These are phyloP conservation scores for Chalciporus piperatus DNA, from an alignment of 768 basidiomycete genomes.

Conservation along the genomic window DNA sequence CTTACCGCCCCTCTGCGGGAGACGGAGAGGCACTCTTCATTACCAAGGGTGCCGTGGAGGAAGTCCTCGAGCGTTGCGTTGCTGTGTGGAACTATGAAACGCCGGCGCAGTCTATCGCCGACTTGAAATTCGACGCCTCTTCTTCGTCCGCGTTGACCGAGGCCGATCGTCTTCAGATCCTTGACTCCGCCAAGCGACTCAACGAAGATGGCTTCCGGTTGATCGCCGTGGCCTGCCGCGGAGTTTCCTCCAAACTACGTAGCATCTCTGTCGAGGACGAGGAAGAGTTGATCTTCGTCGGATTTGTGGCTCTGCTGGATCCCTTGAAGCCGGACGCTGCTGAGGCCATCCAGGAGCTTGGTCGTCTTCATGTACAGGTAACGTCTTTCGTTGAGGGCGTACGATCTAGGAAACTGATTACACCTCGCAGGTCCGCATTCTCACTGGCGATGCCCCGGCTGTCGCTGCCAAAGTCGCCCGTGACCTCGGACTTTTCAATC, in stretches of 20 bases:
- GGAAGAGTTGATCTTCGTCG: slow-evolving; percentile 27
- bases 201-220: slow-evolving; percentile 31
- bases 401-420: slow-evolving; percentile 3
- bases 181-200: slow-evolving; percentile 24
- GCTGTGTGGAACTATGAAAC: slow-evolving; percentile 18
- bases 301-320: slow-evolving; percentile 29
- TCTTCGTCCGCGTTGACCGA: slow-evolving; percentile 17
- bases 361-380: slow-evolving; percentile 32
- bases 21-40: slow-evolving; percentile 26
- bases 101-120: slow-evolving; percentile 7
- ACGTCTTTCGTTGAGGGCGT: neutral
- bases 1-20: slow-evolving; percentile 21
- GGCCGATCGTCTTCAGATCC: slow-evolving; percentile 21
- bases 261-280: slow-evolving; percentile 24
- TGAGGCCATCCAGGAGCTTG: slow-evolving; percentile 28
- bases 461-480: slow-evolving; percentile 38
- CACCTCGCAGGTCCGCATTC: slow-evolving; percentile 29
- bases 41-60: slow-evolving; percentile 33
- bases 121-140: slow-evolving; percentile 18
- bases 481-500: slow-evolving; percentile 32
- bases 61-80: slow-evolving; percentile 29
- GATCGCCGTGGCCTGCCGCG: slow-evolving; percentile 30
- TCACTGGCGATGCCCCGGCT: slow-evolving; percentile 34
- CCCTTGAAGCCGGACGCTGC: slow-evolving; percentile 33
- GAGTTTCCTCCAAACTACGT: slow-evolving; percentile 14